Percentiles rank a stretch among this genome's conserved stretches.
These are phyloP conservation scores for Botrytis squamosa DNA, from an alignment of 2,329 filamentous ascomycete species.

Conservation along the genomic window DNA sequence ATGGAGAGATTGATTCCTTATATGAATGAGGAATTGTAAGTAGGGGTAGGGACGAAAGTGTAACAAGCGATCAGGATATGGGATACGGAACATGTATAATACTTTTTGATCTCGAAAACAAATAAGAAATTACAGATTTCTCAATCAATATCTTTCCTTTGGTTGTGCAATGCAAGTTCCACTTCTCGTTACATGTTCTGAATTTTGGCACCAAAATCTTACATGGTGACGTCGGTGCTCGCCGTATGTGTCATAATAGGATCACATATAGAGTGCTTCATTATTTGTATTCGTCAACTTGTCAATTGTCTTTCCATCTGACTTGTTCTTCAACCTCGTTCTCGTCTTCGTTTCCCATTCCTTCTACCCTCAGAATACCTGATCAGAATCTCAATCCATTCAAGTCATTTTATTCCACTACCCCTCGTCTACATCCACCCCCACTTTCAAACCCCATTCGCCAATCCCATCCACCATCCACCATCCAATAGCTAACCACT, in stretches of 20 bases:
- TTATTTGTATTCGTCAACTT: neutral
- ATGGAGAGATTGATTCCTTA: slow-evolving; percentile 43
- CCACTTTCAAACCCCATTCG: neutral
- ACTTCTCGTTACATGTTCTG: neutral
- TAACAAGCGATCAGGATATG: neutral
- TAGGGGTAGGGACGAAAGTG: slow-evolving; percentile 23
- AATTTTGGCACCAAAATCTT: neutral
- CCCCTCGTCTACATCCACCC: neutral
- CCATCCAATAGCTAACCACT: neutral
- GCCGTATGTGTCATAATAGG: neutral
- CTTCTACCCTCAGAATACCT: neutral
- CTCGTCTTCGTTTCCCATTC: neutral
- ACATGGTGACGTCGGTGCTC: neutral
- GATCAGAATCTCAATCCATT: neutral
- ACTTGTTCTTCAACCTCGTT: neutral
- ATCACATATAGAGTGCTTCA: neutral
- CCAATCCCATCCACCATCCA: neutral
- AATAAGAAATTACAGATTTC: neutral
- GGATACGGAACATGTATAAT: neutral
- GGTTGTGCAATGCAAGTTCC: neutral
- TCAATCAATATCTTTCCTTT: neutral
- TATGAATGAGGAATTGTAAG: slow-evolving; percentile 23
- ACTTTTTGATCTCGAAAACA: neutral
- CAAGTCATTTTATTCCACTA: neutral
- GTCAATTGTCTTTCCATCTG: neutral